These are phyloP conservation scores for Salix suchowensis DNA, from an alignment of 345 rosid species.

Conservation along the genomic window DNA sequence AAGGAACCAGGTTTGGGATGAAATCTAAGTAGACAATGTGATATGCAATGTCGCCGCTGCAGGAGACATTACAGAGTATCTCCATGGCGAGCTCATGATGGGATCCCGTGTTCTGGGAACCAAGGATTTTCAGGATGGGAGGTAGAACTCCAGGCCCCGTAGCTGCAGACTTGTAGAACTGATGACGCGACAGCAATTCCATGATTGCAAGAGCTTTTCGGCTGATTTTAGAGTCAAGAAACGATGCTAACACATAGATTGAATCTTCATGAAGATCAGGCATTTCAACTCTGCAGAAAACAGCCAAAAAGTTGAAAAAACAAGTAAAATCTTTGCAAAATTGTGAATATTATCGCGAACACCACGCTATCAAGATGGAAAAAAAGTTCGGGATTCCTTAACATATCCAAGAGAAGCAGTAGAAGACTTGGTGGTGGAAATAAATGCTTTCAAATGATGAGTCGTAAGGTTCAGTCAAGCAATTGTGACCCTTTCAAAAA, in stretches of 20 bases:
- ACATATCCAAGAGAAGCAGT: background rate
- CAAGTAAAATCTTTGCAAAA: background rate
- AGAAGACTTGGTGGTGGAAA: background rate
- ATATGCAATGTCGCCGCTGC: conserved; percentile 11
- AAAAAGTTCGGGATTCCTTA: background rate
- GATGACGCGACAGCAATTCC: conserved; percentile 23
- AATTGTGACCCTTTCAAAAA: too few species aligned
- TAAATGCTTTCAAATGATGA: background rate
- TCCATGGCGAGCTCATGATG: conserved; percentile 19
- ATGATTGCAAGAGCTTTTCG: conserved; percentile 27
- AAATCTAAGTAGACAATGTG: conserved; percentile 37
- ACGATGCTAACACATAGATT: conserved; percentile 18
- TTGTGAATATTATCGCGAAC: background rate
- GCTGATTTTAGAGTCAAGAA: conserved; percentile 25
- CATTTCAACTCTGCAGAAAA: conserved; percentile 27
- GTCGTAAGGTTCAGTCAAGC: too few species aligned
- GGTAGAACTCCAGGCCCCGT: conserved; percentile 28
- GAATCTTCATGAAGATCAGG: conserved; percentile 25
- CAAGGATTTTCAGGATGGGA: conserved; percentile 29
- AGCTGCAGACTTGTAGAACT: conserved; percentile 15
- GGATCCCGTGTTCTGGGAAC: conserved; percentile 9
- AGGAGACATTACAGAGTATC: conserved; percentile 30
- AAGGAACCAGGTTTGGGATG: conserved; percentile 26
- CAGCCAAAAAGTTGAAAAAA: background rate
- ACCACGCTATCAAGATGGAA: background rate